Percentiles rank a stretch among this genome's conserved stretches.
These are phyloP conservation scores for Leersia perrieri DNA, from an alignment of 176 grass and related monocot genomes.

Conservation along the genomic window DNA sequence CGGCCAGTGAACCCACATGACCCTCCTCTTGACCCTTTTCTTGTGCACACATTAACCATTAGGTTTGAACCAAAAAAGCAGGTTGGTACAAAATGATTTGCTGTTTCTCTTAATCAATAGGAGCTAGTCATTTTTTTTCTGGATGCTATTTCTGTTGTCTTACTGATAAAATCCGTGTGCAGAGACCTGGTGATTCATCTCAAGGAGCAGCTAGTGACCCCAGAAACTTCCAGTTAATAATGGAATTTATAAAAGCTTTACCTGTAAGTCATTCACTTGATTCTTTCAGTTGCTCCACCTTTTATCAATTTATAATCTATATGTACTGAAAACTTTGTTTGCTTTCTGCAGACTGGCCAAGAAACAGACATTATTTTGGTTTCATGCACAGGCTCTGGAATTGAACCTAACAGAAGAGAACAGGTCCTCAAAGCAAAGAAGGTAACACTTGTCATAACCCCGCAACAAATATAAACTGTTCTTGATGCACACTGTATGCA, in stretches of 20 bases:
- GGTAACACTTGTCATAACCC: conserved; percentile 45
- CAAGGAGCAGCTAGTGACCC: conserved; percentile 67
- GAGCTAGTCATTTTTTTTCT: not conserved
- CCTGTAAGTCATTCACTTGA: conserved; percentile 55
- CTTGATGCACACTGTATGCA: not conserved
- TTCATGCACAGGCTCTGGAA: conserved; percentile 88
- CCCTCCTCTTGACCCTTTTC: conserved; percentile 94
- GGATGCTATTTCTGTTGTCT: not conserved
- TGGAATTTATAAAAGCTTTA: conserved; percentile 94
- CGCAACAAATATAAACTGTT: conserved; percentile 2
- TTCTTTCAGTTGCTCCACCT: not conserved
- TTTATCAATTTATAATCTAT: not conserved
- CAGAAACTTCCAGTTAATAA: conserved; percentile 76
- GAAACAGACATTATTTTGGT: conserved; percentile 96
- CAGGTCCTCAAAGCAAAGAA: conserved; percentile 98
- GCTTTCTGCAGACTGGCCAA: conserved; percentile 58
- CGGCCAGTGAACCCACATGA: conserved; percentile 86
- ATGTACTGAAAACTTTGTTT: not conserved
- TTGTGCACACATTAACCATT: conserved; percentile 97
- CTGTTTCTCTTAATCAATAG: not conserved
- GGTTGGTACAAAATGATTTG: conserved; percentile 44
- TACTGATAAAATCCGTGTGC: conserved; percentile 34
- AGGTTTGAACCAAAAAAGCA: conserved; percentile 95
- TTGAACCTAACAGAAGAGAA: conserved; percentile 80
- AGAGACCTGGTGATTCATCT: conserved; percentile 80